Conservation (phyloP, 164 flowering plant species). For the Annona cherimola region DNA sequence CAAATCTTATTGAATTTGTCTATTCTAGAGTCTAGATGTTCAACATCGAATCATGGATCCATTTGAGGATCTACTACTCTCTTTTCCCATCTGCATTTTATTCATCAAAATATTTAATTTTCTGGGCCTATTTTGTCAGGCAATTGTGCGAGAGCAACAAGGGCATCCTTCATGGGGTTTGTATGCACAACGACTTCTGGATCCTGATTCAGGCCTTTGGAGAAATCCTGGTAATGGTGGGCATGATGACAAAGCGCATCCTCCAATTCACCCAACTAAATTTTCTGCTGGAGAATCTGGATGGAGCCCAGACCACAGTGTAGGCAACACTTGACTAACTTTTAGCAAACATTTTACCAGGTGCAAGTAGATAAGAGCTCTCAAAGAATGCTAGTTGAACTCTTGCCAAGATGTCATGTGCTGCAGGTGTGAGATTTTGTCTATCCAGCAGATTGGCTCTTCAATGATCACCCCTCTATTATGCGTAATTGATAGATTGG, state of each 20-base stretch:
- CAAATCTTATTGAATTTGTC: not conserved
- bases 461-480: not conserved
- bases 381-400: not conserved
- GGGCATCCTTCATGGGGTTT: constrained; percentile 87
- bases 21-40: not conserved
- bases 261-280: constrained; percentile 98
- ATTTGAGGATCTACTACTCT: not conserved
- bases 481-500: too few species aligned
- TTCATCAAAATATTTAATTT: not conserved
- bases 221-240: constrained; percentile 87
- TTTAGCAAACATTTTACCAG: too few species aligned
- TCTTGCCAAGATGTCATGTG: not conserved
- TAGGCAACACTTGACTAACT: constrained; percentile 23
- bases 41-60: not conserved
- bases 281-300: constrained; percentile 79
- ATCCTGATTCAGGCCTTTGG: constrained; percentile 80
- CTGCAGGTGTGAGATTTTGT: not conserved
- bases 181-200: constrained; percentile 77
- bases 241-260: constrained; percentile 98
- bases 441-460: not conserved
- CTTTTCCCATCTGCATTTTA: not conserved
- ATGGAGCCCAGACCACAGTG: constrained; percentile 91
- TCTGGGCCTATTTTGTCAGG: constrained; percentile 27
- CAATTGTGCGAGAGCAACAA: constrained; percentile 85
- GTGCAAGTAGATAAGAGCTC: not conserved